phyloP scores from a whole-genome alignment of 1,284 basidiomycete species.

The Vanrija sp. region DNA sequence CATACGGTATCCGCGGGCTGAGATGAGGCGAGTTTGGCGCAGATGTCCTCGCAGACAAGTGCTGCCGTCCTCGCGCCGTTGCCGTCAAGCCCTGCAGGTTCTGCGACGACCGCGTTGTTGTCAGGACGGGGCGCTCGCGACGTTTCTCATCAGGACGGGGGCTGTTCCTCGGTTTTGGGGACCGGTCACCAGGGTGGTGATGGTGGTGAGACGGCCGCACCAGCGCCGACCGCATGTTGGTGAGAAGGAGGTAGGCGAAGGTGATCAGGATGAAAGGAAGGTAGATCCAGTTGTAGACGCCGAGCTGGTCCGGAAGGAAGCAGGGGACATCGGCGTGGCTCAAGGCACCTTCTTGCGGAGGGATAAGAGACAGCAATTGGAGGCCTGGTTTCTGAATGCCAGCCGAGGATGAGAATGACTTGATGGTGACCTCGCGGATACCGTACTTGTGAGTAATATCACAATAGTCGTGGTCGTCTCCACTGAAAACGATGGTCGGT shows the following conservation, averaged over 20 bases:
- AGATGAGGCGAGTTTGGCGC: conserved; percentile 11
- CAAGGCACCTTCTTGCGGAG: conserved; percentile 47
- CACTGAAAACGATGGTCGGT: conserved; percentile 64
- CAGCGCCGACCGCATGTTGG: conserved; percentile 40
- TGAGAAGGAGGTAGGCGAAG: conserved; percentile 41
- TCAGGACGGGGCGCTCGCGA: conserved; percentile 29
- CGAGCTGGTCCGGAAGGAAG: conserved; percentile 63
- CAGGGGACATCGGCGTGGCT: conserved; percentile 59
- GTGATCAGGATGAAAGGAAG: conserved; percentile 55
- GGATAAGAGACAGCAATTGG: conserved; percentile 70
- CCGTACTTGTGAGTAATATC: conserved; percentile 59
- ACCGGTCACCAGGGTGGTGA: not conserved
- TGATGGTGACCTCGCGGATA: conserved; percentile 69
- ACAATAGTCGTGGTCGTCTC: conserved; percentile 86
- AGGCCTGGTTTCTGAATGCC: conserved; percentile 75
- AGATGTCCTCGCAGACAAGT: not conserved
- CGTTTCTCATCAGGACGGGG: conserved; percentile 2
- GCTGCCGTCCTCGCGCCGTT: conserved; percentile 6
- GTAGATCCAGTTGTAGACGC: conserved; percentile 61
- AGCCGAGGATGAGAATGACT: conserved; percentile 75
- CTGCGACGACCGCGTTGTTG: conserved; percentile 37
- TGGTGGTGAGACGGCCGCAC: conserved; percentile 3
- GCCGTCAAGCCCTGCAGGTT: conserved; percentile 18
- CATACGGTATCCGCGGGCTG: conserved; percentile 5
- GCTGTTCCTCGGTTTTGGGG: not conserved